These are phyloP conservation scores for Leccinum obscurum DNA, from an alignment of 768 basidiomycete genomes.

Conservation along the genomic window DNA sequence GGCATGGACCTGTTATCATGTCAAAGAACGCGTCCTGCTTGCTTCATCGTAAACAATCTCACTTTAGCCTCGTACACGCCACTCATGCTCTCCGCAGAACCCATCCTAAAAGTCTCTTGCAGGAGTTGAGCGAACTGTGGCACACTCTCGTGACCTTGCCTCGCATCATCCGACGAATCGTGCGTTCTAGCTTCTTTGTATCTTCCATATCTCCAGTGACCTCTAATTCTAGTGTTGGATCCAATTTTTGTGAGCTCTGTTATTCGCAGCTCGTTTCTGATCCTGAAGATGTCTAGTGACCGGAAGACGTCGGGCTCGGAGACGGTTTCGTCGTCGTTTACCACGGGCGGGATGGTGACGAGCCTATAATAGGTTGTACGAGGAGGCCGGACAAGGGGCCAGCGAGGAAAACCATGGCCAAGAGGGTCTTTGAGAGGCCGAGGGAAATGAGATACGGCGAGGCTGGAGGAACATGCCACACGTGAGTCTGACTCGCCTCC, in stretches of 20 bases:
- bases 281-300: conserved; percentile 40
- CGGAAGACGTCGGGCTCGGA: too few species aligned
- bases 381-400: conserved; percentile 89
- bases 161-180: conserved; percentile 73
- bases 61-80: background rate
- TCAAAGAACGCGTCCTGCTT: conserved; percentile 74
- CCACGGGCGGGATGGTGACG: background rate
- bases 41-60: conserved; percentile 29
- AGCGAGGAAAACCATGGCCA: conserved; percentile 91
- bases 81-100: conserved; percentile 17
- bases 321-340: too few species aligned
- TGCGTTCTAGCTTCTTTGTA: conserved; percentile 40
- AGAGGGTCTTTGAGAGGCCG: conserved; percentile 80
- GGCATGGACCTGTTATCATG: conserved; percentile 52
- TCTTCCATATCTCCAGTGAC: conserved; percentile 9
- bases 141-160: conserved; percentile 69
- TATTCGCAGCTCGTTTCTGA: background rate
- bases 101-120: conserved; percentile 31
- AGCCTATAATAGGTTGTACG: conserved; percentile 88
- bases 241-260: conserved; percentile 71
- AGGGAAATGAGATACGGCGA: conserved; percentile 89
- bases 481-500: background rate
- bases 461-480: conserved; percentile 37
- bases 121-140: conserved; percentile 69
- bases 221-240: conserved; percentile 57